Percentiles rank a stretch among this genome's conserved stretches.
These are phyloP conservation scores for Pythium aquatile DNA, from an alignment of 352 stramenopile genomes.

Conservation along the genomic window DNA sequence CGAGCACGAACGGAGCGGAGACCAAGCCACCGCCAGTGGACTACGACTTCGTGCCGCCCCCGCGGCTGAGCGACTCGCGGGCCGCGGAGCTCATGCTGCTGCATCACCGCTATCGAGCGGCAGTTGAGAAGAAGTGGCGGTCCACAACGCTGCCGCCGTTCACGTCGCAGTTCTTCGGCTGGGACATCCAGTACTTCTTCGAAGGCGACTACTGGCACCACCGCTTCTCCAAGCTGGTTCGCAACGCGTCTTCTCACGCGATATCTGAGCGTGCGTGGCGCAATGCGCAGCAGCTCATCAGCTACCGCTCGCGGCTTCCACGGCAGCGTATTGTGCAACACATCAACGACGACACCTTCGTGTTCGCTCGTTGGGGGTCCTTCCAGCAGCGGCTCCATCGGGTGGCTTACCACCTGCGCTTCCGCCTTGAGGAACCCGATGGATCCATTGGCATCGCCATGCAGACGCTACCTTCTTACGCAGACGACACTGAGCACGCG, in stretches of 20 bases:
- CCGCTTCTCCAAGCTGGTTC: constrained; percentile 14
- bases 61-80: constrained; percentile 27
- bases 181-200: constrained; percentile 40
- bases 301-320: constrained; percentile 34
- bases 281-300: constrained; percentile 41
- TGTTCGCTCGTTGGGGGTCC: constrained; percentile 22
- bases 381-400: neutral
- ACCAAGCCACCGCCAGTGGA: neutral
- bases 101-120: constrained; percentile 28
- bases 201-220: constrained; percentile 35
- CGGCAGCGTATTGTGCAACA: constrained; percentile 29
- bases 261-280: constrained; percentile 38
- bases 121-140: constrained; percentile 38
- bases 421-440: constrained; percentile 41
- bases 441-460: constrained; percentile 38
- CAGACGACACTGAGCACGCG: neutral
- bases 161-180: constrained; percentile 44
- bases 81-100: constrained; percentile 40
- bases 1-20: neutral
- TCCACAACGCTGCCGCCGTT: constrained; percentile 9
- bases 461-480: constrained; percentile 29
- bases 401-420: constrained; percentile 45
- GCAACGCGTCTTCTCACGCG: neutral
- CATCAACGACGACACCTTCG: constrained; percentile 58
- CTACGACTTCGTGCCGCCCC: neutral